phyloP scores from a whole-genome alignment of 73 alveolate genomes.

The Tetrahymena malaccensis region DNA sequence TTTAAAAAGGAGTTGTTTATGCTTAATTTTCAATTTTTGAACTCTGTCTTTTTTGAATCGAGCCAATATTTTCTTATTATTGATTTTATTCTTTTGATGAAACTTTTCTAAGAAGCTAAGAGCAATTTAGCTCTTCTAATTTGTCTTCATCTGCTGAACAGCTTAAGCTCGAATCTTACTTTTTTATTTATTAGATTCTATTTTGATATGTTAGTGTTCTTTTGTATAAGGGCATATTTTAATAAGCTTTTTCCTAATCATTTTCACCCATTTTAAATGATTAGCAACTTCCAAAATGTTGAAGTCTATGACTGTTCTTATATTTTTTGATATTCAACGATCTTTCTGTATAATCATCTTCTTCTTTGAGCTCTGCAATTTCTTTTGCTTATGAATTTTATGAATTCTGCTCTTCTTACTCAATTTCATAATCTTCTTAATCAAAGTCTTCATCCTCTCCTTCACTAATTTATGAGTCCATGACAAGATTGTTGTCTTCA shows the following conservation, averaged over 20 bases:
- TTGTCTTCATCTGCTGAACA: not conserved
- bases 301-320: not conserved
- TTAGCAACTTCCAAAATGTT: not conserved
- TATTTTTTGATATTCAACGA: not conserved
- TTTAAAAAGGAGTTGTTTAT: not conserved
- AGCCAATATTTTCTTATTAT: not conserved
- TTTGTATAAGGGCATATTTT: not conserved
- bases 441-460: not conserved
- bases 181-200: not conserved
- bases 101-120: not conserved
- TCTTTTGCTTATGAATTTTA: not conserved
- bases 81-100: not conserved
- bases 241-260: not conserved
- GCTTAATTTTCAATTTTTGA: not conserved
- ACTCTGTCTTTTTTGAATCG: not conserved
- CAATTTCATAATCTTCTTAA: not conserved
- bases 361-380: not conserved
- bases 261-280: not conserved
- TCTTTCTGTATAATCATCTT: not conserved
- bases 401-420: not conserved
- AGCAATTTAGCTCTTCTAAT: not conserved
- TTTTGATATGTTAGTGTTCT: not conserved
- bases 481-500: not conserved
- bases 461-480: not conserved
- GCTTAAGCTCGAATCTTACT: not conserved